A percentile compares a stretch with the other conserved stretches of the same genome.
Evolutionary conservation across 2,329 filamentous ascomycete genomes (phyloP).

Genomic region (Cercospora canescens): DNA sequence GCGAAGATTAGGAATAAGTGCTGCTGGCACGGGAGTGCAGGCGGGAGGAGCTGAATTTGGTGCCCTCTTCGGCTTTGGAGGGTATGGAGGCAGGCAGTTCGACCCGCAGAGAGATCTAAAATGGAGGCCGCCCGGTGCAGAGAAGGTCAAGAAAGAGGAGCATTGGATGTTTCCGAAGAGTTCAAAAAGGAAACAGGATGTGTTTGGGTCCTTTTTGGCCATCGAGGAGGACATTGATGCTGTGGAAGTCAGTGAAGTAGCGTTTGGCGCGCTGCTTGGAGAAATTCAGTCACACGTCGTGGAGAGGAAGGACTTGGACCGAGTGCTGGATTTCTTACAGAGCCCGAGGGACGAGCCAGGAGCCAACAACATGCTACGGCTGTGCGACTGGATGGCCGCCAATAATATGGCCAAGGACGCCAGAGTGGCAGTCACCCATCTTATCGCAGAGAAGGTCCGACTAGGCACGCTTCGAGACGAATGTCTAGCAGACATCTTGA

Average conservation of each 20-base stretch:
- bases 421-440: background rate
- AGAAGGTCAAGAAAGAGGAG: conserved; percentile 16
- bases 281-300: background rate
- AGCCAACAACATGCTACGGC: conserved; percentile 23
- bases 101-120: conserved; percentile 27
- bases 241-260: conserved; percentile 21
- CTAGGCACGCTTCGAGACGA: conserved; percentile 18
- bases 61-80: conserved; percentile 31
- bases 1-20: conserved; percentile 52
- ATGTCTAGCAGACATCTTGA: conserved; percentile 13
- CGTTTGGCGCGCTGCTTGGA: conserved; percentile 26
- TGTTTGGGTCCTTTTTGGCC: conserved; percentile 18
- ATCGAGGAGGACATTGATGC: conserved; percentile 11
- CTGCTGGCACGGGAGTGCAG: conserved; percentile 11
- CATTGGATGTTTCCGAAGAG: conserved; percentile 20
- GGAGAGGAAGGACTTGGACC: conserved; percentile 9
- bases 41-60: conserved; percentile 30
- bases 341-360: conserved; percentile 24
- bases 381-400: conserved; percentile 26
- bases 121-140: conserved; percentile 27
- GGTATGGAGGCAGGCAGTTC: conserved; percentile 14
- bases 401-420: background rate
- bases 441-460: conserved; percentile 25
- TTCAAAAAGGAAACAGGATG: conserved; percentile 6
- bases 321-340: conserved; percentile 27